Evolutionary conservation across 1,139 yeast genomes (phyloP), one percentile per base, ranked within the genome.

Genomic region (Suhomyces ambrosiae): DNA sequence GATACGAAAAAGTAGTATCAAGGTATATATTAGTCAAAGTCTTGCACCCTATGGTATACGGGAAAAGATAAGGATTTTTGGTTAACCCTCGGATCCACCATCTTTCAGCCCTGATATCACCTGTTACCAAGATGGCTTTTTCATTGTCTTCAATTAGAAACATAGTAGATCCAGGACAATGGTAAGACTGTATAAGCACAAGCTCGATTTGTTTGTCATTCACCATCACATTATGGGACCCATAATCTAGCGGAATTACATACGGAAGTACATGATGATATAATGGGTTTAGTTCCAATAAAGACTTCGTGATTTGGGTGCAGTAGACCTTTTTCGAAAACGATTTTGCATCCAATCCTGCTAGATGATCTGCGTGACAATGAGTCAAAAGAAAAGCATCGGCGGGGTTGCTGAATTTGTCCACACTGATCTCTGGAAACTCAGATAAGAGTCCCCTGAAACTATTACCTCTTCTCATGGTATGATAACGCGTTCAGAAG

Each of bases 91-190:
- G 58, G 2, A 69, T 54, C 74, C 80, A 79, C 79, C 81, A 76
- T 0, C 49, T 32, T 47, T 80, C 86, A 1, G 82, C 82, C 23
- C 85, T 60, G 7, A 79, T 43, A 48, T 81, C 86, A 2, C 86
- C 87, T 0, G 86, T 80, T 13, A 70, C 60, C 4, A 80, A 55
- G 1, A 79, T 71, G 0, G 75, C 54, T 10, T 47, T 53, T 1
- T 33, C 29, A 0, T 39, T 30, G 3, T 61, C 53, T 46, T 79
- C 78, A 1, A 81, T 45, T 26, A 80, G 61, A 41, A 76, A 72
- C 82, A 80, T 77, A 4, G 68, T 63, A 3, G 84, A 68, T 2
- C 86, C 87, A 4, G 84, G 81, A 48, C 86, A 81, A 48, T 81
- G 87, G 47, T 80, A 72, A 0, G 80, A 63, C 7, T 68, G 61